Evolutionary conservation across 2,329 filamentous ascomycete species (phyloP).

Genomic region (Scopulariopsis brevicaulis): DNA sequence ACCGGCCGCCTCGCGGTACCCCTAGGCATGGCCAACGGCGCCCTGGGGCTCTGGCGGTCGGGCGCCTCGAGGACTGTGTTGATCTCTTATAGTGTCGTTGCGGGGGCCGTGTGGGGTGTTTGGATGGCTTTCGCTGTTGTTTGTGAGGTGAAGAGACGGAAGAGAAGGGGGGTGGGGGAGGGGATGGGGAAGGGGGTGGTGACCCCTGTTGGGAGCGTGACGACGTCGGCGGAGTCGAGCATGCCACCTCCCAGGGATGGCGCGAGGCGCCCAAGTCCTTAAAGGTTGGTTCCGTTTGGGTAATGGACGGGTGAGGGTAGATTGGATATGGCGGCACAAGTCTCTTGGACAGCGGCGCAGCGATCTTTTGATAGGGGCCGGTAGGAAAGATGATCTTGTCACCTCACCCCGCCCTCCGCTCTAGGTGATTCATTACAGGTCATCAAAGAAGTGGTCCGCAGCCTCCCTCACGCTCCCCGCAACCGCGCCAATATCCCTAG

Average conservation of each 20-base stretch:
- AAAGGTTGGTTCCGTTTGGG: not conserved
- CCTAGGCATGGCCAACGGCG: slow-evolving; percentile 32
- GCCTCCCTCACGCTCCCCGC: slow-evolving; percentile 23
- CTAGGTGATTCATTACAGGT: not conserved
- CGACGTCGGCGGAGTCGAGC: not conserved
- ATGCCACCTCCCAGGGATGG: not conserved
- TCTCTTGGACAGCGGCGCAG: not conserved
- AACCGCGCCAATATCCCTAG: slow-evolving; percentile 24
- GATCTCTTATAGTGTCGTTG: slow-evolving; percentile 25
- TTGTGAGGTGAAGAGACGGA: not conserved
- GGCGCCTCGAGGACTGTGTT: slow-evolving; percentile 14
- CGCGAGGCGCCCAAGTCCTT: not conserved
- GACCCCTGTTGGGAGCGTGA: not conserved
- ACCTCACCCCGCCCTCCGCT: not conserved
- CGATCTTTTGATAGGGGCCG: not conserved
- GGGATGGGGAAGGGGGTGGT: not conserved
- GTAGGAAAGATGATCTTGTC: not conserved
- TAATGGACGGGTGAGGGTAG: not conserved
- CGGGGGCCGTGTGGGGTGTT: slow-evolving; percentile 21
- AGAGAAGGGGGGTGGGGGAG: not conserved
- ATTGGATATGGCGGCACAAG: not conserved
- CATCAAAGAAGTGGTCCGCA: slow-evolving; percentile 28
- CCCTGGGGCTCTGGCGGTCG: slow-evolving; percentile 27
- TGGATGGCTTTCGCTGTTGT: slow-evolving; percentile 22
- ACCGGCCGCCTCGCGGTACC: slow-evolving; percentile 25